phyloP scores from a whole-genome alignment of 805 yeast species.

The Saccharomycopsis fermentans region DNA sequence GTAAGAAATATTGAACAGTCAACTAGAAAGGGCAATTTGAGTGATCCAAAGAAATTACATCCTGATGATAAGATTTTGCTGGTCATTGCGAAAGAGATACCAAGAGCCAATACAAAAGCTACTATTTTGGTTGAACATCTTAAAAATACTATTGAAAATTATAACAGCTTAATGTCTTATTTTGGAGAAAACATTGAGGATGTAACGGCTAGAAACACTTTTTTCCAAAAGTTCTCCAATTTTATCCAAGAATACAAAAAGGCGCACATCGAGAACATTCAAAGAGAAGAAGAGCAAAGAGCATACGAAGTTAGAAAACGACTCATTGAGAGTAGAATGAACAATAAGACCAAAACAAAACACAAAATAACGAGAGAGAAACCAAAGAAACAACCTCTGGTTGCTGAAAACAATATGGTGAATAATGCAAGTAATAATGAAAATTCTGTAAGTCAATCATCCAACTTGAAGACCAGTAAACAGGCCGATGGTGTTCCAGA shows the following conservation, averaged over 20 bases:
- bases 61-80: constrained; percentile 53
- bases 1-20: constrained; percentile 44
- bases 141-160: constrained; percentile 38
- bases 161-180: constrained; percentile 51
- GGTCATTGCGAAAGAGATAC: constrained; percentile 42
- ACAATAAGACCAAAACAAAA: neutral
- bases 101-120: constrained; percentile 44
- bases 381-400: neutral
- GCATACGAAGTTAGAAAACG: constrained; percentile 56
- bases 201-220: constrained; percentile 44
- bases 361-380: neutral
- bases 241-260: constrained; percentile 53
- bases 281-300: constrained; percentile 57
- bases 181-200: constrained; percentile 60
- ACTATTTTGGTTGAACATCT: constrained; percentile 42
- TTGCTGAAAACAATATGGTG: neutral
- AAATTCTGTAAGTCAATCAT: neutral
- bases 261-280: constrained; percentile 55
- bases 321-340: constrained; percentile 35
- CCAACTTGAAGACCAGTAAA: neutral
- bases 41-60: constrained; percentile 52
- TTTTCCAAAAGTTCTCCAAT: constrained; percentile 50
- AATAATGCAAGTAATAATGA: neutral
- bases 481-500: constrained; percentile 14
- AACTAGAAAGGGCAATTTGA: constrained; percentile 51